phyloP scores from a whole-genome alignment of 768 basidiomycete genomes.

The Zangia roseola region DNA sequence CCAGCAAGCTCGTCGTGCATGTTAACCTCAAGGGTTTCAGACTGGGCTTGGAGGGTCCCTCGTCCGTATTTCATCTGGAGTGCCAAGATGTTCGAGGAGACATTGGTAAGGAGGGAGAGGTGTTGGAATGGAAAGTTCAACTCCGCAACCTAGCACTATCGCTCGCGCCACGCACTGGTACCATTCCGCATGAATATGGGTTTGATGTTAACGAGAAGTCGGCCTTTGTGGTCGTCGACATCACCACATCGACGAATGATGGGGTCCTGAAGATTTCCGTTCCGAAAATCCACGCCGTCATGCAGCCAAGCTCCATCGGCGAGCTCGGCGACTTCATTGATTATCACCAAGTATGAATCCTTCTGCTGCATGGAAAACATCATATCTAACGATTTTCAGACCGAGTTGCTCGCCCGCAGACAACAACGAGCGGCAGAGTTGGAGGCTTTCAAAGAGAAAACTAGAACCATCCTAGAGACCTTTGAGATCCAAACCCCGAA shows the following conservation, averaged over 20 bases:
- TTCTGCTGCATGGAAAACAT: background rate
- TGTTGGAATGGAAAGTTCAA: conserved; percentile 62
- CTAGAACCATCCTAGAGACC: conserved; percentile 66
- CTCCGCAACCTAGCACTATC: conserved; percentile 82
- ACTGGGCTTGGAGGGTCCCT: conserved; percentile 70
- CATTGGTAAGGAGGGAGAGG: conserved; percentile 42
- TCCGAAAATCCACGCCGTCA: conserved; percentile 84
- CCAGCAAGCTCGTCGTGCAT: conserved; percentile 45
- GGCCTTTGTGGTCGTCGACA: conserved; percentile 83
- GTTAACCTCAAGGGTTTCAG: conserved; percentile 78
- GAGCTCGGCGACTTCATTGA: conserved; percentile 90
- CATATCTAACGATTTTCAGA: conserved; percentile 40
- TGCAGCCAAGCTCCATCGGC: conserved; percentile 91
- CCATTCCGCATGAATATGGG: conserved; percentile 33
- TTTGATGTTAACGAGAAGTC: conserved; percentile 65
- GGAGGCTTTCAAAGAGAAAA: conserved; percentile 81
- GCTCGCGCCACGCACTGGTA: conserved; percentile 58
- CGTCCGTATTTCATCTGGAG: conserved; percentile 73
- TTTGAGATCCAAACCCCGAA: conserved; percentile 61
- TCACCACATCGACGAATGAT: conserved; percentile 45
- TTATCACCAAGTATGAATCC: conserved; percentile 62
- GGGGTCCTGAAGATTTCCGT: conserved; percentile 51
- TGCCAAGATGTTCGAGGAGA: conserved; percentile 72
- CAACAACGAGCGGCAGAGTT: conserved; percentile 78
- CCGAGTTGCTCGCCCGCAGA: conserved; percentile 70